Evolutionary conservation across 257 asterid species (phyloP), one percentile per base, ranked within the genome.

Genomic region (Ajuga chamaepitys): DNA sequence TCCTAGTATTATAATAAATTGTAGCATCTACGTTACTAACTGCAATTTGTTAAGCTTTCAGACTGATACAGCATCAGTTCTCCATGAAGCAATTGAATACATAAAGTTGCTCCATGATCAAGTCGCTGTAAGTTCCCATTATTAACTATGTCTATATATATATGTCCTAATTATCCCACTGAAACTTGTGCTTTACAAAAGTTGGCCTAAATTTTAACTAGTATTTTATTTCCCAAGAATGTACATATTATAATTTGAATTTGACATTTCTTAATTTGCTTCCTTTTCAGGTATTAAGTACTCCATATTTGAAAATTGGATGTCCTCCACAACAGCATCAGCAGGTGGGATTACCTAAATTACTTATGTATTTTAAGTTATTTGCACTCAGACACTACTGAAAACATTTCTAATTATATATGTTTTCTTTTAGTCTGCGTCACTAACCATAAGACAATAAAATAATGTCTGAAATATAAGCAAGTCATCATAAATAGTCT

Each of bases 11-110:
- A n/a, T n/a, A n/a, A n/a, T n/a, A n/a, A n/a, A n/a, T n/a, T n/a
- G n/a, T n/a, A 46, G 13, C 24, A 4, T 16, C 21, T 58, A 22
- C n/a, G n/a, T n/a, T 58, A 26, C 20, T 51, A 55, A 47, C 25
- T 42, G 14, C 55, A 54, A 18, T 40, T 59, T 48, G 0, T 1
- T 71, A 7, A 4, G 60, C 17, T 61, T 66, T 16, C 81, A 82
- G 88, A 82, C 88, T 32, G 88, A 82, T 80, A 82, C 85, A 25
- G 85, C 88, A 14, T 82, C 88, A 57, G 88, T 82, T 58, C 85
- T 82, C 37, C 79, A 77, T 12, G 88, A 82, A 73, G 81, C 88
- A 9, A 74, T 82, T 47, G 85, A 77, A 35, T 79, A 74, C 48
- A 82, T 82, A 69, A 79, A 79, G 75, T 79, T 77, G 66, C 83